Percentiles rank a stretch among this genome's conserved stretches.
These are phyloP conservation scores for Mucor irregularis DNA, from an alignment of 371 early-diverging fungal species.

Conservation along the genomic window DNA sequence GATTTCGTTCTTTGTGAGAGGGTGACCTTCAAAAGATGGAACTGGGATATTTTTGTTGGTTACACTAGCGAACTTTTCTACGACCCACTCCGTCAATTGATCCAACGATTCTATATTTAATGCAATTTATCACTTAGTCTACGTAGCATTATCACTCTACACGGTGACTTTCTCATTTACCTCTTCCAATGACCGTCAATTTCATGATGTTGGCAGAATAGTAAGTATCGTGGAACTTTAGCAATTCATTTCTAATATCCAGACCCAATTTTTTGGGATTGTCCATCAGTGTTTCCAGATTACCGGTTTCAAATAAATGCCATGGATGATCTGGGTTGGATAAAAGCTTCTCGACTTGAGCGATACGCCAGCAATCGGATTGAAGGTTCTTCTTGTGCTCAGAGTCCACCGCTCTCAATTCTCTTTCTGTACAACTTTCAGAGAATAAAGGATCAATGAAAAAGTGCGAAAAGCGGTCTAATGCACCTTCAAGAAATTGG, in stretches of 20 bases:
- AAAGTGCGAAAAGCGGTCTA: constrained; percentile 96
- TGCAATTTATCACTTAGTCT: background rate
- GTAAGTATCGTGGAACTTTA: constrained; percentile 84
- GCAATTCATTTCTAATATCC: constrained; percentile 78
- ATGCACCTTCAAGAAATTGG: constrained; percentile 84
- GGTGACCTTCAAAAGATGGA: constrained; percentile 71
- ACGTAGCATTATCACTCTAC: background rate
- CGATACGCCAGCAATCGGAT: constrained; percentile 80
- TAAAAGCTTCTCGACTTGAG: constrained; percentile 79
- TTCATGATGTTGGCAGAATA: constrained; percentile 97
- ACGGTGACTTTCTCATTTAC: no score
- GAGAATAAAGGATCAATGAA: constrained; percentile 90
- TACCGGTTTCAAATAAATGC: constrained; percentile 83
- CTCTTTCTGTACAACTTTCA: constrained; percentile 87
- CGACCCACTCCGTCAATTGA: constrained; percentile 70
- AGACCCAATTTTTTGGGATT: constrained; percentile 69
- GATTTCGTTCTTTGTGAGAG: constrained; percentile 74
- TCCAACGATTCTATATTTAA: constrained; percentile 75
- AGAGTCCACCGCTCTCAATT: constrained; percentile 92
- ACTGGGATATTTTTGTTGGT: constrained; percentile 72
- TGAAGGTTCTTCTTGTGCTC: constrained; percentile 94
- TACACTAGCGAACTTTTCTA: constrained; percentile 75
- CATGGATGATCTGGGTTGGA: constrained; percentile 81
- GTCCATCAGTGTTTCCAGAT: constrained; percentile 78
- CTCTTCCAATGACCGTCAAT: constrained; percentile 88